phyloP scores from a whole-genome alignment of 2,329 filamentous ascomycete species.

The Pezicula rhizophila region DNA sequence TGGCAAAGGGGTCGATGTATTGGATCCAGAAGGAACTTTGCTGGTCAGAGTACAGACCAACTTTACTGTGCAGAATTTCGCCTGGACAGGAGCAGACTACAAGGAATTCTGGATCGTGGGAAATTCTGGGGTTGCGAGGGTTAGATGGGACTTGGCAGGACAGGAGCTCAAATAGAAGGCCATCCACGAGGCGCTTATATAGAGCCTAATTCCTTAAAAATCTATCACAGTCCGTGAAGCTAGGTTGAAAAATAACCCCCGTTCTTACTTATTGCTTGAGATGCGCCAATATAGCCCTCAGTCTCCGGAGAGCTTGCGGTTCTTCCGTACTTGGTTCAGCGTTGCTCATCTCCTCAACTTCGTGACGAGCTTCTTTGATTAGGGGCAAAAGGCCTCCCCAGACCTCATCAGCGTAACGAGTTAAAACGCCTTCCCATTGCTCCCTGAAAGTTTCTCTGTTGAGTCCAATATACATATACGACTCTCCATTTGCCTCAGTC shows the following conservation, averaged over 20 bases:
- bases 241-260: not conserved
- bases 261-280: constrained; percentile 5
- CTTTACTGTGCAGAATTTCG: constrained; percentile 38
- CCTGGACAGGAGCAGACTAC: constrained; percentile 33
- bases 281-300: constrained; percentile 19
- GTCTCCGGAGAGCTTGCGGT: constrained; percentile 14
- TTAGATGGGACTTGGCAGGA: constrained; percentile 18
- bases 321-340: not conserved
- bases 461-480: constrained; percentile 8
- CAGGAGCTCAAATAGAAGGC: constrained; percentile 20
- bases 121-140: constrained; percentile 31
- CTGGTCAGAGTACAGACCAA: constrained; percentile 36
- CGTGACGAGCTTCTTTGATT: constrained; percentile 48
- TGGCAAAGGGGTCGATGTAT: constrained; percentile 33
- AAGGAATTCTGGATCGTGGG: constrained; percentile 36
- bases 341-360: constrained; percentile 40
- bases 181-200: too few species aligned
- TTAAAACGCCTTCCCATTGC: constrained; percentile 51
- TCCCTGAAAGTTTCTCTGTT: constrained; percentile 39
- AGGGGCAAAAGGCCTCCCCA: constrained; percentile 59
- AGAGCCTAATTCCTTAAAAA: too few species aligned
- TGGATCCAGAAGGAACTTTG: constrained; percentile 31
- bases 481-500: constrained; percentile 19
- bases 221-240: not conserved
- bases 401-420: constrained; percentile 56